These are phyloP conservation scores for Cryptosporidium sp. DNA, from an alignment of 169 alveolate species.

Conservation along the genomic window DNA sequence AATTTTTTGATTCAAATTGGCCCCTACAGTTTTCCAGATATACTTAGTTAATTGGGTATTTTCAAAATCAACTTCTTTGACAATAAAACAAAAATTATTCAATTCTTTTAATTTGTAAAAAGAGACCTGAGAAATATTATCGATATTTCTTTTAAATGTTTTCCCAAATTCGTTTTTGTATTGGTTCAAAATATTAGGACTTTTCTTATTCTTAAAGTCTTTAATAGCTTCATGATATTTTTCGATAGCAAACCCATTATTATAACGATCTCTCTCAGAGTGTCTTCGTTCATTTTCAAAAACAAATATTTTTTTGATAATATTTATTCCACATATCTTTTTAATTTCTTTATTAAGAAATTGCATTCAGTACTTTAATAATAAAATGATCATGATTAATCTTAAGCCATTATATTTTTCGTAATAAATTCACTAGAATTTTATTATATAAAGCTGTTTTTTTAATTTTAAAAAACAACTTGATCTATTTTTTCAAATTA, in stretches of 20 bases:
- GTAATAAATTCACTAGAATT: not conserved
- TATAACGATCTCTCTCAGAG: not conserved
- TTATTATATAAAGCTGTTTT: too few relatives aligned
- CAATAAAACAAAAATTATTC: not conserved
- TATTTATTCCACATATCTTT: constrained; percentile 7
- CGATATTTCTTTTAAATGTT: not conserved
- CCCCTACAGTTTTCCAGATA: not conserved
- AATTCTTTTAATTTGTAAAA: not conserved
- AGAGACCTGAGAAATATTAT: not conserved
- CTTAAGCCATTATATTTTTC: not conserved
- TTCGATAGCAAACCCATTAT: not conserved
- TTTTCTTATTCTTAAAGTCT: too few relatives aligned
- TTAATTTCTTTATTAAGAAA: constrained; percentile 10
- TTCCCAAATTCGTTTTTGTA: not conserved
- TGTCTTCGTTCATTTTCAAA: not conserved
- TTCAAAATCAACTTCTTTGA: not conserved
- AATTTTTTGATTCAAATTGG: not conserved
- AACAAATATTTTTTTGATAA: not conserved
- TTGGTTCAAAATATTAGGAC: not conserved
- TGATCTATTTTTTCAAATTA: not conserved
- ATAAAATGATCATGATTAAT: not conserved
- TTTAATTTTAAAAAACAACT: not conserved
- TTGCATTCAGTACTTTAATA: not conserved
- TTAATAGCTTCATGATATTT: not conserved
- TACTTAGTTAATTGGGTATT: not conserved